Percentiles rank a stretch among this genome's conserved stretches.
phyloP scores from a whole-genome alignment of 768 basidiomycete genomes.

The Pleurotus sapidus region DNA sequence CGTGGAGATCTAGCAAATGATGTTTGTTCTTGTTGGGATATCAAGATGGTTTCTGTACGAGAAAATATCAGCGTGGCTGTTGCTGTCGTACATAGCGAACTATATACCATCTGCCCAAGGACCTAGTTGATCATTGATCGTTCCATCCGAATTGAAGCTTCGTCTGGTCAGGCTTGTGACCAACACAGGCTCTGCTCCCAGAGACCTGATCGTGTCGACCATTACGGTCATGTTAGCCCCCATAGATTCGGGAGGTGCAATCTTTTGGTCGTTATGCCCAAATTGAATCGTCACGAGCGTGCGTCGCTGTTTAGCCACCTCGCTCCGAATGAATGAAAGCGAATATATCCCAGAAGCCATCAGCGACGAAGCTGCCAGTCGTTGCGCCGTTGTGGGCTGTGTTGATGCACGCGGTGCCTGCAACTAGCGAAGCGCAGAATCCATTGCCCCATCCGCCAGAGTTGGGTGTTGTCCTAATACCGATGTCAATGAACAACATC shows the following conservation, averaged over 20 bases:
- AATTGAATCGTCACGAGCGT: slow-evolving; percentile 40
- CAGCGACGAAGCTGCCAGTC: slow-evolving; percentile 36
- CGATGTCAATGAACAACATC: neutral
- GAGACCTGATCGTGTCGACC: slow-evolving; percentile 32
- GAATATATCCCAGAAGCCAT: slow-evolving; percentile 34
- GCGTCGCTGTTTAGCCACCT: slow-evolving; percentile 31
- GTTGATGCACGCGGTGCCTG: slow-evolving; percentile 35
- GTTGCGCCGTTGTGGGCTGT: slow-evolving; percentile 38
- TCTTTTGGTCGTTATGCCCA: slow-evolving; percentile 39
- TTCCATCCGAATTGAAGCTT: slow-evolving; percentile 32
- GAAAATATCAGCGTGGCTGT: neutral
- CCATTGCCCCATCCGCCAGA: slow-evolving; percentile 41
- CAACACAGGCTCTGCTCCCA: slow-evolving; percentile 37
- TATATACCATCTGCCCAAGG: slow-evolving; percentile 34
- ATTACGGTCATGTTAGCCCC: slow-evolving; percentile 37
- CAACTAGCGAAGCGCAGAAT: slow-evolving; percentile 32
- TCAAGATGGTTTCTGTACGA: slow-evolving; percentile 28
- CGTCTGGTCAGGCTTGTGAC: slow-evolving; percentile 39
- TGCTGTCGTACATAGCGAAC: neutral
- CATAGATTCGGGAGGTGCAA: slow-evolving; percentile 41
- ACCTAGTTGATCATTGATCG: slow-evolving; percentile 30
- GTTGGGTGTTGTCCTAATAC: slow-evolving; percentile 27
- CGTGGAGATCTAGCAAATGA: slow-evolving; percentile 36
- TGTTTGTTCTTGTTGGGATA: slow-evolving; percentile 32
- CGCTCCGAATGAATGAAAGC: slow-evolving; percentile 27